Evolutionary conservation across 1,284 basidiomycete species (phyloP).

Genomic region (Mycocalia duriaeana): DNA sequence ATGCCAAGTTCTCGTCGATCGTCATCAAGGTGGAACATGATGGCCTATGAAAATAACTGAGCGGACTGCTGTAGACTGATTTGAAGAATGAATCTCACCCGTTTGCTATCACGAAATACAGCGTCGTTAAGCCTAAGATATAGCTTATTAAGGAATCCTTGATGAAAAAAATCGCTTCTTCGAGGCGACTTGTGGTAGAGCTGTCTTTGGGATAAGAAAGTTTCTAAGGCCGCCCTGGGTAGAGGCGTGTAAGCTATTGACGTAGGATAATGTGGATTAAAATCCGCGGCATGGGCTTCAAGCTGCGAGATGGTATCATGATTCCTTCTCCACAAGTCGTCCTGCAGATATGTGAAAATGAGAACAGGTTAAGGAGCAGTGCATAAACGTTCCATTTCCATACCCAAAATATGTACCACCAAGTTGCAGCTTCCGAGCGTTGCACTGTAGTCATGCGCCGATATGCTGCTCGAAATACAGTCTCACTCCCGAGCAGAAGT

Average conservation of each 20-base stretch:
- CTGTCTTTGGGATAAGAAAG: constrained; percentile 61
- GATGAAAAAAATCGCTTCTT: constrained; percentile 54
- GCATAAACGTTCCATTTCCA: constrained; percentile 18
- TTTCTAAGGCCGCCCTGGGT: constrained; percentile 60
- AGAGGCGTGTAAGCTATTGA: constrained; percentile 77
- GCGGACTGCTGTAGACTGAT: neutral
- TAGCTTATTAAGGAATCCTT: constrained; percentile 71
- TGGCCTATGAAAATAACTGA: constrained; percentile 35
- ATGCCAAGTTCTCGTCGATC: constrained; percentile 50
- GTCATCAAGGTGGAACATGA: constrained; percentile 58
- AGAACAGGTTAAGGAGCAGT: constrained; percentile 4
- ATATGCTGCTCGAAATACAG: constrained; percentile 50
- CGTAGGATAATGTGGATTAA: constrained; percentile 69
- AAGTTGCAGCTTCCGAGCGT: constrained; percentile 49
- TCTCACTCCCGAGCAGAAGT: constrained; percentile 46
- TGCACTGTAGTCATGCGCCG: constrained; percentile 55
- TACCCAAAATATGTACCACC: constrained; percentile 85
- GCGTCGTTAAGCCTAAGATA: constrained; percentile 74
- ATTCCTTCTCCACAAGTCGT: constrained; percentile 71
- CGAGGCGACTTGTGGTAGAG: constrained; percentile 46
- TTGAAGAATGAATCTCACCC: constrained; percentile 29
- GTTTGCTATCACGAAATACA: constrained; percentile 52
- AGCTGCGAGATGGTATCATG: constrained; percentile 49
- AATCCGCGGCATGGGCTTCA: constrained; percentile 47
- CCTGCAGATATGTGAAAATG: constrained; percentile 32